Evolutionary conservation across 2,329 filamentous ascomycete species (phyloP).

Genomic region (Sporothrix globosa): DNA sequence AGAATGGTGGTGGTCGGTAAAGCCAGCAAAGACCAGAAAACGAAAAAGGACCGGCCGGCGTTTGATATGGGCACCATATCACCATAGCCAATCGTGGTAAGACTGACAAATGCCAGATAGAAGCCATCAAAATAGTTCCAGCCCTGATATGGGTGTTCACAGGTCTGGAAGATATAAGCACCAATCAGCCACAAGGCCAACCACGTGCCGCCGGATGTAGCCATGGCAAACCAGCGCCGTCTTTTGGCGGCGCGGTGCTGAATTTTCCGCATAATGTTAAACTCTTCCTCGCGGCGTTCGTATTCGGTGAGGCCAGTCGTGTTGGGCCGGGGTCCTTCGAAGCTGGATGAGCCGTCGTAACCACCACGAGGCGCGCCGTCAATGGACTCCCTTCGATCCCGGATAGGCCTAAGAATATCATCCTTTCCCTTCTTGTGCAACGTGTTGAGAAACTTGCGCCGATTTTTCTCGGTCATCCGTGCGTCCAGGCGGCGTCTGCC

Average conservation of each 20-base stretch:
- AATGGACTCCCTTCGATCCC: neutral
- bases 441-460: slow-evolving; percentile 52
- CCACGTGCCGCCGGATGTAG: slow-evolving; percentile 69
- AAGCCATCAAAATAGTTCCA: slow-evolving; percentile 80
- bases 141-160: slow-evolving; percentile 56
- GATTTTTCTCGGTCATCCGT: slow-evolving; percentile 63
- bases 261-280: slow-evolving; percentile 79
- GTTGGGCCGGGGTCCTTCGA: slow-evolving; percentile 25
- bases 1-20: slow-evolving; percentile 87
- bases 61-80: slow-evolving; percentile 78
- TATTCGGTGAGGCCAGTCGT: slow-evolving; percentile 49
- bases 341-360: slow-evolving; percentile 19
- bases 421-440: slow-evolving; percentile 53
- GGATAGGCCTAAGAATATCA: slow-evolving; percentile 55
- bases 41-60: slow-evolving; percentile 80
- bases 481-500: slow-evolving; percentile 58
- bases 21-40: slow-evolving; percentile 88
- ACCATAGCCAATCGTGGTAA: slow-evolving; percentile 87
- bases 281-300: slow-evolving; percentile 69
- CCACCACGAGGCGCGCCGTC: neutral
- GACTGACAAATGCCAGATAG: slow-evolving; percentile 83
- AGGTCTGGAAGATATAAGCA: slow-evolving; percentile 69
- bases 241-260: slow-evolving; percentile 67
- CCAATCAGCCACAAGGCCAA: slow-evolving; percentile 78
- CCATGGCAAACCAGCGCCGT: slow-evolving; percentile 74